These are phyloP conservation scores for Pholiota conissans DNA, from an alignment of 768 basidiomycete species.

Conservation along the genomic window DNA sequence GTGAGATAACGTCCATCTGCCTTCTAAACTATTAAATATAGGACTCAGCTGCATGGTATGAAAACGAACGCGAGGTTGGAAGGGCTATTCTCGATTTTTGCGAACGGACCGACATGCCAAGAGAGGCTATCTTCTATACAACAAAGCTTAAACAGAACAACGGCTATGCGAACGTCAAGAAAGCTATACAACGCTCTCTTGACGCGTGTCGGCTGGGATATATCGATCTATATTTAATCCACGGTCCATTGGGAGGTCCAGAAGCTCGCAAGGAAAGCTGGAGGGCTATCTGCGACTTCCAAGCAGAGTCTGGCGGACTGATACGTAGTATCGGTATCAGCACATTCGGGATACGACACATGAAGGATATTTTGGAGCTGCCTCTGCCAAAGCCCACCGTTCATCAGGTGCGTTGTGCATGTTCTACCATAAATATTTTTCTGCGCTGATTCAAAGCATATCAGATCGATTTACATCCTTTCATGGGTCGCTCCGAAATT, in stretches of 20 bases:
- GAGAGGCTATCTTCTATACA: constrained; percentile 65
- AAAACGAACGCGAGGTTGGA: constrained; percentile 69
- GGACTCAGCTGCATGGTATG: constrained; percentile 55
- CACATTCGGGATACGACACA: constrained; percentile 58
- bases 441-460: background rate
- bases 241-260: constrained; percentile 65
- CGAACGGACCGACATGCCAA: constrained; percentile 44
- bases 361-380: constrained; percentile 48
- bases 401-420: constrained; percentile 49
- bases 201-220: constrained; percentile 55
- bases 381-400: constrained; percentile 53
- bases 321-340: constrained; percentile 67
- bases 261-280: constrained; percentile 59
- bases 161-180: constrained; percentile 46
- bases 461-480: constrained; percentile 63
- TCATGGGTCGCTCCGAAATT: constrained; percentile 64
- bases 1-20: constrained; percentile 20
- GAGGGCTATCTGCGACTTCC: constrained; percentile 64
- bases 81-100: constrained; percentile 59
- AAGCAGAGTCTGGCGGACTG: constrained; percentile 49
- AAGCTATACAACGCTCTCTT: constrained; percentile 54
- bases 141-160: constrained; percentile 66
- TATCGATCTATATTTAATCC: constrained; percentile 73
- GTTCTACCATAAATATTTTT: background rate
- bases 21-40: constrained; percentile 22